Evolutionary conservation across 2,329 filamentous ascomycete genomes (phyloP).

Genomic region (Apiospora saccharicola): DNA sequence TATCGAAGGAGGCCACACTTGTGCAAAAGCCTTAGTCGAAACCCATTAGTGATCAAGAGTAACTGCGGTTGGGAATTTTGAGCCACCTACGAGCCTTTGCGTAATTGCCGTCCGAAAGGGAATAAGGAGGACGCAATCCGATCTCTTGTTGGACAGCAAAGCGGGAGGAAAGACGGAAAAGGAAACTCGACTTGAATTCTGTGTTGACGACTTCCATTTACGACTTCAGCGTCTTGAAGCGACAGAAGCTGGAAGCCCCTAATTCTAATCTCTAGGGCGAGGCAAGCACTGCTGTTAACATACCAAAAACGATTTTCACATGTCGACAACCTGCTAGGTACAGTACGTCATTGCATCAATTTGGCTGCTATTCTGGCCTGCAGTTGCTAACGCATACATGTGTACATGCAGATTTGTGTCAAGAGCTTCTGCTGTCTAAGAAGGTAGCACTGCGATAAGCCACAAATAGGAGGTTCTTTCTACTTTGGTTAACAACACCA

Average conservation of each 20-base stretch:
- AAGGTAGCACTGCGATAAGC: not conserved
- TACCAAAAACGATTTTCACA: not conserved
- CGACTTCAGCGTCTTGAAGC: not conserved
- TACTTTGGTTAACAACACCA: not conserved
- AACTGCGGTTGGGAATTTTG: not conserved
- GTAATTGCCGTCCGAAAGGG: not conserved
- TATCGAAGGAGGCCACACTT: not conserved
- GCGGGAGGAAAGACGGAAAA: not conserved
- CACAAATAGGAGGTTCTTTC: not conserved
- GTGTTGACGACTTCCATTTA: not conserved
- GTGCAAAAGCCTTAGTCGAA: not conserved
- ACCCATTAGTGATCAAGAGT: not conserved
- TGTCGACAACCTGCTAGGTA: not conserved
- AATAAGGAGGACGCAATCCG: not conserved
- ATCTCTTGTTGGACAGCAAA: not conserved
- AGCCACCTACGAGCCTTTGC: not conserved
- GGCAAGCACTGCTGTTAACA: not conserved
- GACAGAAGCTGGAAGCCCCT: not conserved
- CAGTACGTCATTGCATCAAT: slow-evolving; percentile 7
- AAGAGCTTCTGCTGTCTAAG: not conserved
- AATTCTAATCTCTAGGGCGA: not conserved
- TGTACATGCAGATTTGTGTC: not conserved
- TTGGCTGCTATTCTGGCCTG: not conserved
- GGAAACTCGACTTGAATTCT: not conserved
- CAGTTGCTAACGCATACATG: not conserved